Conservation (phyloP, 1,284 basidiomycete species). For the Flammula alnicola region DNA sequence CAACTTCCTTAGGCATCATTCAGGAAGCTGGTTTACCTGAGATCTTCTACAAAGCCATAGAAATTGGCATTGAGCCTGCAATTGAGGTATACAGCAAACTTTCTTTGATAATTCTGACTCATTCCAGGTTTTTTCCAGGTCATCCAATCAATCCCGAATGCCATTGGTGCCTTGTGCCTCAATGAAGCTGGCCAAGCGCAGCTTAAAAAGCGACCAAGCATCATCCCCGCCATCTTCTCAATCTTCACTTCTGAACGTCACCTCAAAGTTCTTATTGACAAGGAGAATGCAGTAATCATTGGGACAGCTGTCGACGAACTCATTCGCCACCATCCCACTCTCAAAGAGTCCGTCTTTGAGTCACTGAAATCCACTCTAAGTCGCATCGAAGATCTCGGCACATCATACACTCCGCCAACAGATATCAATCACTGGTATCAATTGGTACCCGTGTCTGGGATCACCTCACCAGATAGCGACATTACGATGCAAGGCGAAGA, state of each 20-base stretch:
- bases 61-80: slow-evolving; percentile 83
- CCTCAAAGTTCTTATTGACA: slow-evolving; percentile 88
- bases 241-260: slow-evolving; percentile 89
- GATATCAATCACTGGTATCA: slow-evolving; percentile 71
- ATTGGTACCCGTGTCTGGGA: slow-evolving; percentile 45
- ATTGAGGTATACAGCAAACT: slow-evolving; percentile 68
- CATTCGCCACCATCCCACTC: slow-evolving; percentile 91
- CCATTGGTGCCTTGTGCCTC: slow-evolving; percentile 95
- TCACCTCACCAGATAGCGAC: slow-evolving; percentile 35
- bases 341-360: slow-evolving; percentile 83
- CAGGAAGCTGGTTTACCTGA: slow-evolving; percentile 94
- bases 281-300: slow-evolving; percentile 89
- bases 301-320: slow-evolving; percentile 95
- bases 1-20: slow-evolving; percentile 90
- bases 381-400: slow-evolving; percentile 77
- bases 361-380: slow-evolving; percentile 72
- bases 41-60: slow-evolving; percentile 86
- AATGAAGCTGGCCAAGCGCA: slow-evolving; percentile 91
- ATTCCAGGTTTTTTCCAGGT: slow-evolving; percentile 53
- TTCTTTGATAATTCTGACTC: slow-evolving; percentile 8
- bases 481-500: slow-evolving; percentile 60
- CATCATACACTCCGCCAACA: slow-evolving; percentile 57
- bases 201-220: slow-evolving; percentile 73
- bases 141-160: slow-evolving; percentile 91
- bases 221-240: slow-evolving; percentile 85